Evolutionary conservation across 2,329 filamentous ascomycete species (phyloP), one percentile per base, ranked within the genome.

Genomic region (Didymellaceae sp.): DNA sequence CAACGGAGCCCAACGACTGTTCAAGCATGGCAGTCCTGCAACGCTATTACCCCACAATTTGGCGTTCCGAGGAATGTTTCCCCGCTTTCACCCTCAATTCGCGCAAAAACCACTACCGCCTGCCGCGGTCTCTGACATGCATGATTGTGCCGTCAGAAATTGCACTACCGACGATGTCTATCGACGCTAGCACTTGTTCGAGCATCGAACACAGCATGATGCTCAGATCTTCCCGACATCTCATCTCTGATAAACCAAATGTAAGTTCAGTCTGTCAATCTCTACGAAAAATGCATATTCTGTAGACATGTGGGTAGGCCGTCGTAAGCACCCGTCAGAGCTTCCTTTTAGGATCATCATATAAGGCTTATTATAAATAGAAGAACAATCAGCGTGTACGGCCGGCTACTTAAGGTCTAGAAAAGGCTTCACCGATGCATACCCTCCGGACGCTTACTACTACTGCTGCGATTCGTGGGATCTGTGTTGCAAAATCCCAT

Each of bases 31-130:
- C 58, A 59, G 39, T 54, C 57, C 50, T 30, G 52, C 43, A 58
- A 57, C 52, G 57, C 59, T 63, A 67, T 71, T 73, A 72, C 69
- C 69, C 70, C 69, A 72, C 70, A 73, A 63, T 54, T 64, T 69
- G 67, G 58, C 65, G 63, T 67, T 67, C 60, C 58, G 37, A 57
- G 25, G 54, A 47, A 55, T 52, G 54, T 52, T 66, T 61, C 69
- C 65, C 70, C 69, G 68, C 69, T 65, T 68, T 71, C 58, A 63
- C 59, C 66, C 67, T 45, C 62, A 54, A 46, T 59, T 60, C 53
- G 61, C 55, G 49, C 56, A 57, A 54, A 28, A 26, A 63, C 58
- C 58, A 52, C 32, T 47, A 57, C 45, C 33, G 42, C 50, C 45
- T 59, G 55, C 55, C 52, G 55, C 59, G 49, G 56, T 57, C 59